phyloP scores from a whole-genome alignment of 257 asterid species.

The Solanum peruvianum region DNA sequence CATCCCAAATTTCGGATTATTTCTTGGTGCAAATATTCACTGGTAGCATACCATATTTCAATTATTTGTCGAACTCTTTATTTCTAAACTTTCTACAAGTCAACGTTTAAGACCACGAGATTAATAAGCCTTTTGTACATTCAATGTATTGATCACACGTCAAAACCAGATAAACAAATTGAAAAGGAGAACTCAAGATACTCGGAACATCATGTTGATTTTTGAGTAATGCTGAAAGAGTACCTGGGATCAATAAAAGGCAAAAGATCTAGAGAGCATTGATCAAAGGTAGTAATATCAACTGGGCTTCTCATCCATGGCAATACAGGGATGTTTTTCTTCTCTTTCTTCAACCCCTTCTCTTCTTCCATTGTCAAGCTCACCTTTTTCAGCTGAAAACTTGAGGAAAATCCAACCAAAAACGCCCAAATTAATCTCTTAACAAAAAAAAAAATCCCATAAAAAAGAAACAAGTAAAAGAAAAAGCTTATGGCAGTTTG shows the following conservation, averaged over 20 bases:
- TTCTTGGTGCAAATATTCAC: background rate
- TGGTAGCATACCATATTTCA: background rate
- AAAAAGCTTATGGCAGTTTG: background rate
- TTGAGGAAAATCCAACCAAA: background rate
- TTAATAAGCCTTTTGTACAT: background rate
- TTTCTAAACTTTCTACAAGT: background rate
- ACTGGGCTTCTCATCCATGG: conserved; percentile 93
- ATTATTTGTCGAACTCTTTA: background rate
- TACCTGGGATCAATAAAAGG: conserved; percentile 76
- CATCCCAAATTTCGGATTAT: background rate
- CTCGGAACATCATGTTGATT: background rate
- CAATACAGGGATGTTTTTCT: conserved; percentile 34
- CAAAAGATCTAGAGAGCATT: conserved; percentile 31
- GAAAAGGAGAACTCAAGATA: background rate
- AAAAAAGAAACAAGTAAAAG: background rate
- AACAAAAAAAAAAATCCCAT: too few relatives aligned
- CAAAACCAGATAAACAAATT: too few relatives aligned
- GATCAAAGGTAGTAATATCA: conserved; percentile 30
- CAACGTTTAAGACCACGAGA: background rate
- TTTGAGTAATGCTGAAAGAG: background rate
- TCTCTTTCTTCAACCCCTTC: conserved; percentile 16
- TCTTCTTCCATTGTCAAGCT: conserved; percentile 7
- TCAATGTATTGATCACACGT: background rate
- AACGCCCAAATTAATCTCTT: background rate
- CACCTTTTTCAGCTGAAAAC: background rate